phyloP scores from a whole-genome alignment of 73 alveolate species.

The Diophrys appendiculata region DNA sequence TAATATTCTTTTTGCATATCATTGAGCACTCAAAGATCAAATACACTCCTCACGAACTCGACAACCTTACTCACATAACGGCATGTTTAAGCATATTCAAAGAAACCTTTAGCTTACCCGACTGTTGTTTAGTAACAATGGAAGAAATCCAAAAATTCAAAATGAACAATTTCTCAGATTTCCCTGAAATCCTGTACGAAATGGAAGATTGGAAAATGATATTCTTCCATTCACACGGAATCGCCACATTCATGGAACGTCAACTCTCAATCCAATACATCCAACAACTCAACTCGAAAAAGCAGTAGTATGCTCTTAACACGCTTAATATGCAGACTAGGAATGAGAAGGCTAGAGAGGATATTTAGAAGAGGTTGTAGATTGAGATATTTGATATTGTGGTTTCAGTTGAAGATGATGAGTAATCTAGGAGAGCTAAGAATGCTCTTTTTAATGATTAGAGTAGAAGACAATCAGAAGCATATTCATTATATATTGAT shows the following conservation, averaged over 20 bases:
- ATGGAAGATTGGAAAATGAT: slow-evolving; percentile 53
- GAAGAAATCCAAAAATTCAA: not conserved
- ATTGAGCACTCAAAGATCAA: slow-evolving; percentile 39
- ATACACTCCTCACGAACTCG: slow-evolving; percentile 33
- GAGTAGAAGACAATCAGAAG: not conserved
- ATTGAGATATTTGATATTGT: slow-evolving; percentile 54
- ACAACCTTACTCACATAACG: slow-evolving; percentile 13
- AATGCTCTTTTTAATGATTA: slow-evolving; percentile 40
- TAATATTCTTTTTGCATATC: slow-evolving; percentile 42
- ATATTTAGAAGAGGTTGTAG: slow-evolving; percentile 42
- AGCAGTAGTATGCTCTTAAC: slow-evolving; percentile 31
- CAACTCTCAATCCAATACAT: slow-evolving; percentile 8
- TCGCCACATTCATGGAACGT: slow-evolving; percentile 23
- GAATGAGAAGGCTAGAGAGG: slow-evolving; percentile 57
- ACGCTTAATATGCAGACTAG: slow-evolving; percentile 10
- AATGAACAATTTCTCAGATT: slow-evolving; percentile 38
- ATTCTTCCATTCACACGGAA: slow-evolving; percentile 23
- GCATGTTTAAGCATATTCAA: slow-evolving; percentile 41
- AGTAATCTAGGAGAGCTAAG: slow-evolving; percentile 21
- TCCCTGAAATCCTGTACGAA: slow-evolving; percentile 43
- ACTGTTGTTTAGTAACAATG: not conserved
- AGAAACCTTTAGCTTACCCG: no score
- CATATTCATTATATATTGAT: not conserved
- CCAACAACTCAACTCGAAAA: slow-evolving; percentile 1
- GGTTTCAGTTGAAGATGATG: slow-evolving; percentile 19